Evolutionary conservation across 2,329 filamentous ascomycete species (phyloP).

Genomic region (Harringtonia aguacate): DNA sequence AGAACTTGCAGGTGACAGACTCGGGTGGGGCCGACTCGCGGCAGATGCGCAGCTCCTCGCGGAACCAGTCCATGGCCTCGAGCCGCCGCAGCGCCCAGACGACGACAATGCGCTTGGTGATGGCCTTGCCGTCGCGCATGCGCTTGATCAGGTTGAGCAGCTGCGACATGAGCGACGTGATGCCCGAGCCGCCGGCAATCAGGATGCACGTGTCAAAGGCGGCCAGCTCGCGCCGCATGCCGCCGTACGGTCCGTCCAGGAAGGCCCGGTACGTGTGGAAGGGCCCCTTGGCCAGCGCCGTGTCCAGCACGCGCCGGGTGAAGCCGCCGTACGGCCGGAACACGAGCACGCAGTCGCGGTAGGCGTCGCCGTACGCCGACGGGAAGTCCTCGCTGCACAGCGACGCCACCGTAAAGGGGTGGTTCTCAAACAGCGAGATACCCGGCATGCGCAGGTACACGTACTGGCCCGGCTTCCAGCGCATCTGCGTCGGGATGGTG

Average conservation of each 20-base stretch:
- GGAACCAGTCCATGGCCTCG: slow-evolving; percentile 96
- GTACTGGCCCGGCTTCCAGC: slow-evolving; percentile 89
- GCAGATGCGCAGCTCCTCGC: slow-evolving; percentile 86
- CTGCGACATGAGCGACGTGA: slow-evolving; percentile 87
- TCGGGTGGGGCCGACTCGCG: slow-evolving; percentile 80
- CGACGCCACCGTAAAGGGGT: slow-evolving; percentile 91
- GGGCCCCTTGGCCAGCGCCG: slow-evolving; percentile 72
- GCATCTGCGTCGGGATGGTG: slow-evolving; percentile 85
- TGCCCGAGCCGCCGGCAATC: slow-evolving; percentile 87
- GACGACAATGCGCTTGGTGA: slow-evolving; percentile 81
- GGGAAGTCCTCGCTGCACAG: slow-evolving; percentile 89
- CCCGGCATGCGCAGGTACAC: slow-evolving; percentile 91
- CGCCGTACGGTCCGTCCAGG: slow-evolving; percentile 88
- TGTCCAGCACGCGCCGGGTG: slow-evolving; percentile 74
- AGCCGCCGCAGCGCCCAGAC: slow-evolving; percentile 90
- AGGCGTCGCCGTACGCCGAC: slow-evolving; percentile 79
- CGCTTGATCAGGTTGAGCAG: slow-evolving; percentile 89
- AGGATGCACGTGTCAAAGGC: slow-evolving; percentile 91
- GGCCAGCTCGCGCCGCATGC: slow-evolving; percentile 80
- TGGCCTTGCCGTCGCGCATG: slow-evolving; percentile 89
- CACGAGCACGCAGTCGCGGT: slow-evolving; percentile 80
- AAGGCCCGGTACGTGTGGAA: slow-evolving; percentile 90
- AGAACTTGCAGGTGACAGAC: slow-evolving; percentile 88
- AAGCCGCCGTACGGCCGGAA: slow-evolving; percentile 90
- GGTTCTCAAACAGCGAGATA: slow-evolving; percentile 82